Conservation (phyloP, 352 stramenopile species). For the Aphanomyces euteiches region DNA sequence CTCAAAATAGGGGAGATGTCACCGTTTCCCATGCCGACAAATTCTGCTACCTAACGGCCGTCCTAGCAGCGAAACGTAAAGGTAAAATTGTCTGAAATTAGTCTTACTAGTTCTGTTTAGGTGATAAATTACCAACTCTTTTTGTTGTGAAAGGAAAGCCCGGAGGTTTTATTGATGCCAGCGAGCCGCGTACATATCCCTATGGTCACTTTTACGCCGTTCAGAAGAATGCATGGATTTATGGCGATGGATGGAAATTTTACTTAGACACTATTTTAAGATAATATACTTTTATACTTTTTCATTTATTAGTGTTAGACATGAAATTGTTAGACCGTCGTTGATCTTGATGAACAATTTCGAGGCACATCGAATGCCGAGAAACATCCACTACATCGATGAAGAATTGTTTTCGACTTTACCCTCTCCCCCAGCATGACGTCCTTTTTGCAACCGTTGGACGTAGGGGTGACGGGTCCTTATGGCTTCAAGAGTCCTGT, state of each 20-base stretch:
- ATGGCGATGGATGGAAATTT: background rate
- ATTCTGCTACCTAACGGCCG: no score
- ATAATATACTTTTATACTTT: background rate
- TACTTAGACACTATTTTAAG: background rate
- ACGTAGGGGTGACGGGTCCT: background rate
- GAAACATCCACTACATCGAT: background rate
- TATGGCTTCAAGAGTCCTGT: background rate
- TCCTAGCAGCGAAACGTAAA: no score
- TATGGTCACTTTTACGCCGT: background rate
- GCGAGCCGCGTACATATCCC: background rate
- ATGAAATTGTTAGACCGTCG: background rate
- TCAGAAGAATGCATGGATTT: background rate
- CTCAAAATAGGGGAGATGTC: no score
- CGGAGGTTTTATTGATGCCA: background rate
- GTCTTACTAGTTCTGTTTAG: background rate
- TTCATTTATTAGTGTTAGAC: no score
- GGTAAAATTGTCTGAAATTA: no score
- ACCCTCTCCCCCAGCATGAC: background rate
- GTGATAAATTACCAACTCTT: background rate
- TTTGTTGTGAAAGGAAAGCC: background rate
- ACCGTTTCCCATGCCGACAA: no score
- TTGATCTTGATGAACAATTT: background rate
- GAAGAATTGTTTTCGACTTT: background rate
- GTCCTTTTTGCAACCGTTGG: background rate
- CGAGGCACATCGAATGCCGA: background rate